Evolutionary conservation across 768 basidiomycete species (phyloP), one percentile per base, ranked within the genome.

Genomic region (Panaeolus cyanescens): DNA sequence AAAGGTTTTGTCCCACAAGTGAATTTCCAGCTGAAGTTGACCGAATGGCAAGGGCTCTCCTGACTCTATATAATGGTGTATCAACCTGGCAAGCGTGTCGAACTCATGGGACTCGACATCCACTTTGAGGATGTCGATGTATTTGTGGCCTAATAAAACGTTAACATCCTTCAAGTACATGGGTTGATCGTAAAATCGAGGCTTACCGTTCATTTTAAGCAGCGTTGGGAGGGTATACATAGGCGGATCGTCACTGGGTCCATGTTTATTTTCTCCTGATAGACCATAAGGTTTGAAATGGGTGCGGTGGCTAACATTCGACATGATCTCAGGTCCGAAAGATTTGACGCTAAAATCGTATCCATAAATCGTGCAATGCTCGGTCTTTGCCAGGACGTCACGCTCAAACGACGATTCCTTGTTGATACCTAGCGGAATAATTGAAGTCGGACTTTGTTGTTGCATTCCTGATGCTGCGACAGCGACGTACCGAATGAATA

Each of bases 21-120:
- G 89, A 33, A 91, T 75, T 69, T 90, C 89, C 17, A 91, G 75
- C 67, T 86, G 85, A 30, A 91, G 79, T 69, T 91, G 90, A 19
- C 88, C 89, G 68, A 91, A 84, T 2, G 89, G 89, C 7, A 91
- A 72, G 0, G 85, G 80, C 28, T 71, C 62, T 30, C 80, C 80
- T n/a, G 77, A 74, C 28, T 71, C 71, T 58, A 84, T 72, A 64
- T 85, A 87, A 10, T 79, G 77, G 54, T 76, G 71, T 55, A 87
- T 68, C 55, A 86, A 71, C 6, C 77, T 67, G 0, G 77, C 72
- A 3, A 91, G 71, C 0, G 86, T 82, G 34, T 83, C 79, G 68
- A 87, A 91, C 65, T 91, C 89, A 69, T 79, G 80, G 45, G 85
- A 82, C 65, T 91, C 89, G 30, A 89, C 81, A 70, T 91, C 90